Percentiles rank a stretch among this genome's conserved stretches.
These are phyloP conservation scores for Brassica rapa DNA, from an alignment of 345 rosid genomes.

Conservation along the genomic window DNA sequence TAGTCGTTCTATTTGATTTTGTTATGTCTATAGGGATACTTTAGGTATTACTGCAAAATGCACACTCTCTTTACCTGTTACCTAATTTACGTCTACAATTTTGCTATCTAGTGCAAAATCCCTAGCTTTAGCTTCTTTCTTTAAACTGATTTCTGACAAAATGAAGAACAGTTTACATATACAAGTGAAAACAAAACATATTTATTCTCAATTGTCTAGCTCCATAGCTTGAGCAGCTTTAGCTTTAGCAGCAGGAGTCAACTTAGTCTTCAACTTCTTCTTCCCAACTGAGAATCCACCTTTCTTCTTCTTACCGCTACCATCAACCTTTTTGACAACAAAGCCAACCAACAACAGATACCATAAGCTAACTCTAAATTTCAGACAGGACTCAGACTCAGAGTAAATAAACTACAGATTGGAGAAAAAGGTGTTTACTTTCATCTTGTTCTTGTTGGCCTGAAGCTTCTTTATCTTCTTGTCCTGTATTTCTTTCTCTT, in stretches of 20 bases:
- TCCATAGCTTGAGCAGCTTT: conserved; percentile 97
- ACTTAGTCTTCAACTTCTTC: conserved; percentile 82
- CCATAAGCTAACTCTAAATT: conserved; percentile 4
- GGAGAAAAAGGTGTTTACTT: conserved; percentile 48
- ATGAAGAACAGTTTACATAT: conserved; percentile 5
- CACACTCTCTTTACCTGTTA: no score
- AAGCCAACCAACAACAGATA: background rate
- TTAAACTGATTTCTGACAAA: conserved; percentile 2
- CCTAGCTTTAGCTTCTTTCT: background rate
- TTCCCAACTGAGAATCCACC: conserved; percentile 86
- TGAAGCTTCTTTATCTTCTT: conserved; percentile 72
- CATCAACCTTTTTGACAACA: conserved; percentile 62
- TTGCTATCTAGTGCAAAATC: no score
- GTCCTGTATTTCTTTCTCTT: conserved; percentile 75
- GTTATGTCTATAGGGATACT: no score
- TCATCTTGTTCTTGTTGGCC: conserved; percentile 90
- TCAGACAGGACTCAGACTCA: background rate
- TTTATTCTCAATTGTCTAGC: conserved; percentile 68
- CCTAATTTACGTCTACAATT: no score
- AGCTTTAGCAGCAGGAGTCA: conserved; percentile 75
- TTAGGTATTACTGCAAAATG: no score
- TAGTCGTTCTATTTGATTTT: no score
- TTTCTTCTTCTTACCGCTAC: conserved; percentile 67
- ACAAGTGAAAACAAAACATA: conserved; percentile 5
- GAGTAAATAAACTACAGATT: no score